Evolutionary conservation across 306 rosid genomes (phyloP), one percentile per base, ranked within the genome.

Genomic region (Macrotyloma uniflorum): DNA sequence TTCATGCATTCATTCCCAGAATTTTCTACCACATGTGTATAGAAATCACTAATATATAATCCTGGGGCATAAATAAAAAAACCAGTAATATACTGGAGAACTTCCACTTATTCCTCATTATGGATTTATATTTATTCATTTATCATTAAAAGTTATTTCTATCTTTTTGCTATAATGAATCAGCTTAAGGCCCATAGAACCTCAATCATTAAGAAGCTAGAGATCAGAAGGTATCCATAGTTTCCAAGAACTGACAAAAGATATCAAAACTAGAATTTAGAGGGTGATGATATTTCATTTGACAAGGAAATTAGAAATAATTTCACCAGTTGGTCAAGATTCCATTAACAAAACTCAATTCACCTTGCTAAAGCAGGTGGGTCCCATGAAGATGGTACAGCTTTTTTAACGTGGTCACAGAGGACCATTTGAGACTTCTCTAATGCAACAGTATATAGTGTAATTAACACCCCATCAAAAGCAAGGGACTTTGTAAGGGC

Each of bases 311-410:
- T 63, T 8, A 23, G 76, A 70, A 43, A 64, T 32, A 69, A 46
- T 58, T 72, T 67, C 65, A 78, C 59, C 59, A 53, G 16, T 81
- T 26, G 59, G 67, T 38, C 36, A 42, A 28, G 36, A 67, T 58
- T 46, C 45, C 71, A 79, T 76, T 15, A 80, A 53, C 24, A 63
- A 59, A 76, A 62, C 66, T 72, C 57, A 51, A 51, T 9, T 83
- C 71, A 95, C 98, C 97, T 92, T 76, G 98, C 97, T 70, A 95
- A 83, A 79, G 95, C 90, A 79, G 92, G 89, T 74, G 98, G 98
- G 57, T 95, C 98, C 98, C 98, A 95, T 5, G 86, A 80, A 33
- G 98, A 75, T 18, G 98, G 98, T 67, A 95, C 98, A 22, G 93
- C 92, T 18, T 88, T 88, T 82, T 85, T 91, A 43, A 92, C 93